Percentiles rank a stretch among this genome's conserved stretches.
phyloP scores from a whole-genome alignment of 2,329 filamentous ascomycete species.

The Hypoxylon sp. region DNA sequence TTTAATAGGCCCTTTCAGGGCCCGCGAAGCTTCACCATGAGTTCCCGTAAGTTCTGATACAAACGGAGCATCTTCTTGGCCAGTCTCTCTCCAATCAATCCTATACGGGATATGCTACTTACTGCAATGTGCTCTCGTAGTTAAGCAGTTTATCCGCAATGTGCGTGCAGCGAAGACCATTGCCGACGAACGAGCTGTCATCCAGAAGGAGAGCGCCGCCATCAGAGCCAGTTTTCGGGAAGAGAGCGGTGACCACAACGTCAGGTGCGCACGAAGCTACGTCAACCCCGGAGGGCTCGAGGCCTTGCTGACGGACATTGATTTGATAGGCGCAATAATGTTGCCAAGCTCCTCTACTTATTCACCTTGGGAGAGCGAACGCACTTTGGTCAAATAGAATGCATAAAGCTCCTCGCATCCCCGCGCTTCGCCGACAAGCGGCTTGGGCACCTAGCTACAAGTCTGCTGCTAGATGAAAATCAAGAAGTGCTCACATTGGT shows the following conservation, averaged over 20 bases:
- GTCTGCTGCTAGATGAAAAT: slow-evolving; percentile 96
- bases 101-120: neutral
- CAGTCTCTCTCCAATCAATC: neutral
- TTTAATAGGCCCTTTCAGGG: slow-evolving; percentile 50
- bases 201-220: slow-evolving; percentile 98
- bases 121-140: slow-evolving; percentile 60
- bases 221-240: slow-evolving; percentile 98
- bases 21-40: slow-evolving; percentile 49
- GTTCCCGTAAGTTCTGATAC: slow-evolving; percentile 49
- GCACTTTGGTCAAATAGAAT: slow-evolving; percentile 99
- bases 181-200: slow-evolving; percentile 96
- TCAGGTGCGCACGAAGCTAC: slow-evolving; percentile 72
- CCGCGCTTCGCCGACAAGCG: slow-evolving; percentile 98
- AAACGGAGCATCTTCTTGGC: neutral
- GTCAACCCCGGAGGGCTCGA: slow-evolving; percentile 15
- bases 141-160: slow-evolving; percentile 99
- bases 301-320: slow-evolving; percentile 37
- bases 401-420: slow-evolving; percentile 94
- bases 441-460: slow-evolving; percentile 93
- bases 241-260: slow-evolving; percentile 91
- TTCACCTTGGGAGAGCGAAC: slow-evolving; percentile 98
- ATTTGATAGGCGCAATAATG: slow-evolving; percentile 89
- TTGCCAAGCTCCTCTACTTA: slow-evolving; percentile 96
- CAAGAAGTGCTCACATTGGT: slow-evolving; percentile 97
- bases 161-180: slow-evolving; percentile 99